Evolutionary conservation across 108 stramenopile species (phyloP).

Genomic region (Nannochloropsis gaditana): DNA sequence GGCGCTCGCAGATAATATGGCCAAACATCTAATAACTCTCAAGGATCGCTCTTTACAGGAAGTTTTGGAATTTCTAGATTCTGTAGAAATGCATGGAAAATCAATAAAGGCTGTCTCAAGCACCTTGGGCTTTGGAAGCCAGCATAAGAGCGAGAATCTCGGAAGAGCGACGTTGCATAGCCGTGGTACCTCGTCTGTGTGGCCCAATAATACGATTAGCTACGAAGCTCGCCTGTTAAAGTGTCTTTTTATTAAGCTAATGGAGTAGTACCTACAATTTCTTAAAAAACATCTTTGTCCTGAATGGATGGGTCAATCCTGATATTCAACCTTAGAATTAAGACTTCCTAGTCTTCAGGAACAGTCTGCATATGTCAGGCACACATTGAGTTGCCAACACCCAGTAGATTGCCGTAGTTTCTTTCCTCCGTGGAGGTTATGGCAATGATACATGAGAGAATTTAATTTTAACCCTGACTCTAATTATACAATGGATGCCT

Average conservation of each 20-base stretch:
- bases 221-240: slow-evolving; percentile 61
- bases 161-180: background rate
- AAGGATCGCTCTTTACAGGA: slow-evolving; percentile 64
- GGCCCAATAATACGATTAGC: slow-evolving; percentile 49
- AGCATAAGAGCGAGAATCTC: background rate
- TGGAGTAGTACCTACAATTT: slow-evolving; percentile 20
- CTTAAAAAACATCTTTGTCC: background rate
- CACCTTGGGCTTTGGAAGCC: background rate
- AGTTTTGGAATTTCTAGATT: slow-evolving; percentile 64
- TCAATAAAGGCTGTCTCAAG: slow-evolving; percentile 30
- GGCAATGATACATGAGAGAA: no score
- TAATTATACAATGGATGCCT: no score
- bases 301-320: no score
- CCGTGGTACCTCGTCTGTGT: background rate
- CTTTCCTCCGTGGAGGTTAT: no score
- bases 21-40: slow-evolving; percentile 66
- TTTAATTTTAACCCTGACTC: no score
- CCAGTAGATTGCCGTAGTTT: no score
- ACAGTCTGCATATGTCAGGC: no score
- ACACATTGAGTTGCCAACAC: no score
- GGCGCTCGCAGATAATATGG: slow-evolving; percentile 64
- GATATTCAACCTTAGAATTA: no score
- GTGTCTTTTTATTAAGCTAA: slow-evolving; percentile 50
- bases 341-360: no score
- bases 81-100: slow-evolving; percentile 55